phyloP scores from a whole-genome alignment of 2,329 filamentous ascomycete species.

The Paracamarosporium sp. region DNA sequence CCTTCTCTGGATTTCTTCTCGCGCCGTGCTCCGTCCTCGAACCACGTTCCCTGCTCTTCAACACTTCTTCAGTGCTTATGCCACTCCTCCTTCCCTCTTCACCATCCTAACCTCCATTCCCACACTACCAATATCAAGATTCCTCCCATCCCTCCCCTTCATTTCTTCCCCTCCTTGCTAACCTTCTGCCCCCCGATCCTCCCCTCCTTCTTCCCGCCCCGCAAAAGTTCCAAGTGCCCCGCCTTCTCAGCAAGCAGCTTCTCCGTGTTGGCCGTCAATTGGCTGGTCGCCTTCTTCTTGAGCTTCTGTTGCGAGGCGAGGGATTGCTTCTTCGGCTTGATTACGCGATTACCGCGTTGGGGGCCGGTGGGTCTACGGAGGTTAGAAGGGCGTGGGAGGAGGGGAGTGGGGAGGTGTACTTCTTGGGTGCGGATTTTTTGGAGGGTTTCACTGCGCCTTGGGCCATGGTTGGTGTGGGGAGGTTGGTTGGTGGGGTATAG shows the following conservation, averaged over 20 bases:
- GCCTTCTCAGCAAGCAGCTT: constrained; percentile 69
- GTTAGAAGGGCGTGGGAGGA: constrained; percentile 9
- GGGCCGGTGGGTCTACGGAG: constrained; percentile 50
- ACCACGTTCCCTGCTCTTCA: too few species aligned
- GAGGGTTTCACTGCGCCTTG: constrained; percentile 55
- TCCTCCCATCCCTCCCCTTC: not conserved
- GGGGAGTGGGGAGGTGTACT: constrained; percentile 39
- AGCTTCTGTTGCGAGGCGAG: constrained; percentile 68
- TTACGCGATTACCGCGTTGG: constrained; percentile 66
- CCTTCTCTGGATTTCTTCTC: too few species aligned
- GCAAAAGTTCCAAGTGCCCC: constrained; percentile 73
- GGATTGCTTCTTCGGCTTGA: constrained; percentile 70
- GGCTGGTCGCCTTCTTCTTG: constrained; percentile 69
- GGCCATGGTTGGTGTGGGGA: constrained; percentile 45
- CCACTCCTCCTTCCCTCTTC: not conserved
- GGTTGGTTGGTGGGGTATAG: not conserved
- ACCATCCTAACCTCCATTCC: not conserved
- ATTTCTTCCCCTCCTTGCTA: constrained; percentile 11
- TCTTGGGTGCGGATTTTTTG: constrained; percentile 44
- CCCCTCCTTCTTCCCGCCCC: constrained; percentile 67
- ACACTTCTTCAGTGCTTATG: too few species aligned
- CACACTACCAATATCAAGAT: not conserved
- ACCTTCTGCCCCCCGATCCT: constrained; percentile 27
- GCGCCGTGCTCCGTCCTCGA: too few species aligned
- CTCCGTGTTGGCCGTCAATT: constrained; percentile 71